A percentile compares a stretch with the other conserved stretches of the same genome.
phyloP scores from a whole-genome alignment of 768 basidiomycete species.

The Daedaleopsis sinensis region DNA sequence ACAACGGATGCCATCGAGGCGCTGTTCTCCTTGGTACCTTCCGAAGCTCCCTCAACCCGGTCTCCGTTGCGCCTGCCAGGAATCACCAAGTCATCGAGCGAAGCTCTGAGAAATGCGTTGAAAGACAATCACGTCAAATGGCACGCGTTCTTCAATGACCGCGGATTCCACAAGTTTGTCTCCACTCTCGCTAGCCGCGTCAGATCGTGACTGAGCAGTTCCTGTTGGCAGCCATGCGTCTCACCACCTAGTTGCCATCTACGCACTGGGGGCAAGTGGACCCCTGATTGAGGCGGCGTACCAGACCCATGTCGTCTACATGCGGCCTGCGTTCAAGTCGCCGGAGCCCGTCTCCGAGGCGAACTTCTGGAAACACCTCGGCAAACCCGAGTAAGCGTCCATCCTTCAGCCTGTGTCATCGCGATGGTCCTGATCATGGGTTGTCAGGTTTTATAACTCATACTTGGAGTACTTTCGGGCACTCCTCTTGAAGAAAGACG shows the following conservation, averaged over 20 bases:
- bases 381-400: constrained; percentile 50
- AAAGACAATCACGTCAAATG: constrained; percentile 51
- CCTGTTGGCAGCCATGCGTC: not conserved
- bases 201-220: not conserved
- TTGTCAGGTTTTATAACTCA: constrained; percentile 54
- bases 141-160: constrained; percentile 53
- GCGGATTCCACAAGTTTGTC: constrained; percentile 54
- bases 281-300: constrained; percentile 47
- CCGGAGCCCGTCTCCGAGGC: constrained; percentile 47
- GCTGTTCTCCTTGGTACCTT: constrained; percentile 5
- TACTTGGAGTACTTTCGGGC: constrained; percentile 61
- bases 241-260: constrained; percentile 36
- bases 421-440: not conserved
- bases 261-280: constrained; percentile 57
- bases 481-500: constrained; percentile 43
- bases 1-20: constrained; percentile 1
- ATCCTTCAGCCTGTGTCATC: not conserved
- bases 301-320: constrained; percentile 41
- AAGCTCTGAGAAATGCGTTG: constrained; percentile 35
- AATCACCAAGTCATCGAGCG: constrained; percentile 32
- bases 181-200: not conserved
- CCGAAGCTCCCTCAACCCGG: not conserved
- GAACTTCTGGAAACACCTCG: constrained; percentile 60
- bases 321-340: constrained; percentile 43
- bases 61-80: constrained; percentile 27